Evolutionary conservation across 352 stramenopile genomes (phyloP).

Genomic region (Globisporangium spinosum): DNA sequence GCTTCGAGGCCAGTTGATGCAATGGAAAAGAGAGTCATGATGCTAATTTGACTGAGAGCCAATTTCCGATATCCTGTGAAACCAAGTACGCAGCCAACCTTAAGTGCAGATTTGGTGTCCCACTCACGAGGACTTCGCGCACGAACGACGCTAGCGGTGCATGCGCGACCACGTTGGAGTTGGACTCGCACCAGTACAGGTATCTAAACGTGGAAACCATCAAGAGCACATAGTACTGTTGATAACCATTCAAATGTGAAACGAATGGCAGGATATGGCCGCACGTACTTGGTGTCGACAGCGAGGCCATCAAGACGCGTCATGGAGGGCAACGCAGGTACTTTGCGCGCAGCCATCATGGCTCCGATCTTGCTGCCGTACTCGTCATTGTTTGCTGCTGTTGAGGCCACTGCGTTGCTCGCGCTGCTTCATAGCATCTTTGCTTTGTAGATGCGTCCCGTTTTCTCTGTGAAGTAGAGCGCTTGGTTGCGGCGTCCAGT

Average conservation of each 20-base stretch:
- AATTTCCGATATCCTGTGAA: background rate
- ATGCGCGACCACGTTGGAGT: conserved; percentile 54
- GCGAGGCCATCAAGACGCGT: conserved; percentile 60
- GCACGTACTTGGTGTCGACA: conserved; percentile 43
- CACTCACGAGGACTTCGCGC: conserved; percentile 48
- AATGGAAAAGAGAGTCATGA: background rate
- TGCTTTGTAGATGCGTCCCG: conserved; percentile 45
- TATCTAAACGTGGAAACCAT: conserved; percentile 28
- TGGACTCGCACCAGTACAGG: conserved; percentile 71
- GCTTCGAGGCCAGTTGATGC: conserved; percentile 53
- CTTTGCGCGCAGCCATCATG: conserved; percentile 20
- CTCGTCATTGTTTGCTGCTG: conserved; percentile 2
- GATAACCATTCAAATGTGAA: background rate
- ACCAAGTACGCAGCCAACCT: conserved; percentile 26
- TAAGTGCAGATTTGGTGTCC: conserved; percentile 43
- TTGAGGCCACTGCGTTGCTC: background rate
- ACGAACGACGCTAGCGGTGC: conserved; percentile 40
- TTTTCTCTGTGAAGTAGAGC: conserved; percentile 76
- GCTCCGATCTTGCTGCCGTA: conserved; percentile 12
- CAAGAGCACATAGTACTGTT: background rate
- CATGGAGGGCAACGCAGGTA: conserved; percentile 39
- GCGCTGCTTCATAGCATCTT: conserved; percentile 15
- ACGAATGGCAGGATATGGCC: background rate
- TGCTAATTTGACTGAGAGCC: too few species aligned
- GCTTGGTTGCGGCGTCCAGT: conserved; percentile 27